Evolutionary conservation across 2,329 filamentous ascomycete species (phyloP).

Genomic region (Graphilbum ipis-grandicollis): DNA sequence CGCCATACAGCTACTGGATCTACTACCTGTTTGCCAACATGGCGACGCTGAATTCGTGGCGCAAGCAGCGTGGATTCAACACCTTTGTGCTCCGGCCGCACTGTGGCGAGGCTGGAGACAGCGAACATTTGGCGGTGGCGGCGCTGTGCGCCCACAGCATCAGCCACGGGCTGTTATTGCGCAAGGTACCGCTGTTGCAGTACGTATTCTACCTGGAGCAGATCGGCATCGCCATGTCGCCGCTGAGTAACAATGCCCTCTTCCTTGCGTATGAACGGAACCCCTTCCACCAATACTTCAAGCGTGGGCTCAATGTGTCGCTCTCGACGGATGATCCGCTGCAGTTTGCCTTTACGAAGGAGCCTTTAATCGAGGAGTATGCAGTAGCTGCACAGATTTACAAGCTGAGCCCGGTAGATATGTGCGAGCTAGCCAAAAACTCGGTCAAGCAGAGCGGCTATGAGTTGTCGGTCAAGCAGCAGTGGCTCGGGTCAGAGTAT

Average conservation of each 20-base stretch:
- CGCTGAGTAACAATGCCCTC: constrained; percentile 89
- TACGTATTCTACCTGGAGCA: constrained; percentile 98
- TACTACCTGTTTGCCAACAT: constrained; percentile 96
- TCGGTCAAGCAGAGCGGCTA: constrained; percentile 92
- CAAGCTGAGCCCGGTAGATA: constrained; percentile 89
- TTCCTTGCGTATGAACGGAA: constrained; percentile 96
- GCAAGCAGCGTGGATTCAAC: constrained; percentile 83
- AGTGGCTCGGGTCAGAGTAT: constrained; percentile 75
- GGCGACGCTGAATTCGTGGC: constrained; percentile 78
- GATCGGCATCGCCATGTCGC: constrained; percentile 98
- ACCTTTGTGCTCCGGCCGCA: constrained; percentile 87
- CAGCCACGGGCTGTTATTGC: constrained; percentile 78
- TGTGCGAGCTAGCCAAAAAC: constrained; percentile 96
- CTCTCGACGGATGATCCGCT: constrained; percentile 92
- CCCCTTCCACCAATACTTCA: constrained; percentile 90
- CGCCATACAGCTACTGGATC: constrained; percentile 97
- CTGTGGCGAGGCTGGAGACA: constrained; percentile 92
- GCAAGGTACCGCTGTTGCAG: constrained; percentile 86
- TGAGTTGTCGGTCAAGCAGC: constrained; percentile 71
- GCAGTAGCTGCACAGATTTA: constrained; percentile 97
- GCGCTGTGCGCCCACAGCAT: constrained; percentile 92
- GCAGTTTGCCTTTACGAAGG: constrained; percentile 96
- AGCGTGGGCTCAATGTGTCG: constrained; percentile 85
- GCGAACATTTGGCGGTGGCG: constrained; percentile 84
- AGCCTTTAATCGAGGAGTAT: constrained; percentile 95